Base-by-base conservation (phyloP, 805 yeast species). In the Scheffersomyces lignosus region DNA sequence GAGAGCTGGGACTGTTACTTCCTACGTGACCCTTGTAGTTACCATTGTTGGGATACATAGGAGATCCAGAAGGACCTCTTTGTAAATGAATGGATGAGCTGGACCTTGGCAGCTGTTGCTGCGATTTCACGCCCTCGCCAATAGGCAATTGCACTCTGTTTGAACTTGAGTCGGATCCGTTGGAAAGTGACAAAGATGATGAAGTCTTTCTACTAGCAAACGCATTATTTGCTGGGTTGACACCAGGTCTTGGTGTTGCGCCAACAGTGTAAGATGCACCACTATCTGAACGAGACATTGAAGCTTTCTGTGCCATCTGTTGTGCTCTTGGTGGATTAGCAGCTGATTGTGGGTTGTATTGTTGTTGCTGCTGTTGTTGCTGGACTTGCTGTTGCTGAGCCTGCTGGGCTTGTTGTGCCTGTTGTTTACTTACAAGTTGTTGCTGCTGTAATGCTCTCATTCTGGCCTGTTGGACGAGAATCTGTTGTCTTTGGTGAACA, bases 401-500 rank as follows among this genome's bases (percentile, higher is more conserved):
- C 18, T 36, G 36, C 15, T 24, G 30, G 20, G 31, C 35, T 18
- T 31, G 36, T 14, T 23, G 33, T 15, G 30, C 36, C n/a, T 38
- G 43, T 18, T 39, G 49, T 22, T 41, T 38, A 13, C 37, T 44
- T 13, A 56, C 47, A 18, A 41, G 48, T 40, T 64, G 73, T 29
- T 66, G 71, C 40, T 65, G 69, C 34, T 67, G 71, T 33, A 67
- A 45, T 4, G 71, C 71, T 36, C 73, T 52, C 56, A 65, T 57
- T 43, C 67, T 60, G 3, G 72, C 74, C 66, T 62, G 81, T 60
- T 78, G 89, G 16, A 68, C 53, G 43, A 56, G 56, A 15, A 56
- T 51, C 40, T 65, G 71, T 62, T 82, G 80, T 48, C 93, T 73
- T 61, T 81, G 80, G 52, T 79, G 74, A 37, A 86, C 80, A 15